Conservation (phyloP, 768 basidiomycete species). For the Auricularia heimuer region DNA sequence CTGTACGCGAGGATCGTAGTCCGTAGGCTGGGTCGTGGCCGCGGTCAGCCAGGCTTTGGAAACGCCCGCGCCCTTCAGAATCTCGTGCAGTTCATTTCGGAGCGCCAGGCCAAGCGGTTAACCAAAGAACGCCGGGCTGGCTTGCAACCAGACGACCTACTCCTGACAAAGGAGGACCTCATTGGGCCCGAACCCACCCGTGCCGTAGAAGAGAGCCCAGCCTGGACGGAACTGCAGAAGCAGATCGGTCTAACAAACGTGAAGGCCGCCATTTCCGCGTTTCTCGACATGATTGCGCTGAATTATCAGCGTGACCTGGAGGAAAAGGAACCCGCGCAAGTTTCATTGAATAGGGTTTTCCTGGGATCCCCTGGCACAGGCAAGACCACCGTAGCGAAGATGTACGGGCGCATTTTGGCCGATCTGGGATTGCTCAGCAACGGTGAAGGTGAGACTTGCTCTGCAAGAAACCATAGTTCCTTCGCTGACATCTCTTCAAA, state of each 20-base stretch:
- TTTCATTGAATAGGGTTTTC: constrained; percentile 57
- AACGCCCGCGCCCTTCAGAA: constrained; percentile 55
- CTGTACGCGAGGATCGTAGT: constrained; percentile 47
- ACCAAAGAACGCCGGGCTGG: constrained; percentile 32
- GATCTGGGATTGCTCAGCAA: constrained; percentile 60
- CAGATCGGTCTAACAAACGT: constrained; percentile 49
- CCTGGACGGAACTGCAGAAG: constrained; percentile 43
- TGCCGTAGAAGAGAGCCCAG: constrained; percentile 33
- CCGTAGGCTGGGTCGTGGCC: constrained; percentile 50
- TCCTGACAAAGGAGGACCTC: constrained; percentile 42
- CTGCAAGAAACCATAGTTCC: neutral
- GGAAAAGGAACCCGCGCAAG: constrained; percentile 41
- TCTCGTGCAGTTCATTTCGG: constrained; percentile 34
- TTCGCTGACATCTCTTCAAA: neutral
- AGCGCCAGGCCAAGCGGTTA: constrained; percentile 46
- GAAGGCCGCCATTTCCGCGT: constrained; percentile 41
- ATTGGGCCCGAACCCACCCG: constrained; percentile 56
- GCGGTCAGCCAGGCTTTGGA: constrained; percentile 52
- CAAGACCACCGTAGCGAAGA: constrained; percentile 58
- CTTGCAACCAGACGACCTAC: constrained; percentile 35
- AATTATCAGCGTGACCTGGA: constrained; percentile 53
- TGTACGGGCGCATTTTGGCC: constrained; percentile 54
- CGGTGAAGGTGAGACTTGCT: constrained; percentile 44
- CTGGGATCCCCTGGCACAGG: constrained; percentile 54
- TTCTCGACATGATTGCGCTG: constrained; percentile 35